Evolutionary conservation across 1,284 basidiomycete genomes (phyloP).

Genomic region (Marasmius tenuissimus): DNA sequence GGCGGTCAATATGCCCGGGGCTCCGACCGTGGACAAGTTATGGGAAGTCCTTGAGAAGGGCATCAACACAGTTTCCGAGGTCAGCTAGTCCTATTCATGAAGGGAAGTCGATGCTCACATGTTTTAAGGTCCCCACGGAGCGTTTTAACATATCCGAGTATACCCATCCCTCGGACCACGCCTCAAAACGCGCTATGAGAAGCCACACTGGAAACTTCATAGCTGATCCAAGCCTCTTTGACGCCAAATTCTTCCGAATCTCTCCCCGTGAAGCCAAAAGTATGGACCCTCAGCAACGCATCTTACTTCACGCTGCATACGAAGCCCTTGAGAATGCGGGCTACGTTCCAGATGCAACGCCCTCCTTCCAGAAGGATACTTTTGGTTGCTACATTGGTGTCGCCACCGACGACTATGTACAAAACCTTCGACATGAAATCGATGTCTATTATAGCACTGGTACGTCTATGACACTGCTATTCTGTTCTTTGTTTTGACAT

Average conservation of each 20-base stretch:
- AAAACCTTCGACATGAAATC: conserved; percentile 60
- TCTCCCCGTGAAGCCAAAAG: conserved; percentile 69
- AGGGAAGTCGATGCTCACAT: not conserved
- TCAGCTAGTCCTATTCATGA: conserved; percentile 20
- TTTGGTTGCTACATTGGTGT: conserved; percentile 69
- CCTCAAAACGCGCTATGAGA: conserved; percentile 43
- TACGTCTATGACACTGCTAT: conserved; percentile 25
- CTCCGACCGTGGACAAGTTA: conserved; percentile 42
- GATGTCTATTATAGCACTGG: conserved; percentile 74
- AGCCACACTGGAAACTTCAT: conserved; percentile 66
- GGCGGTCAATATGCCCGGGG: conserved; percentile 65
- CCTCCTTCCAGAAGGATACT: conserved; percentile 47
- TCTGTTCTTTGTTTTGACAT: conserved; percentile 1
- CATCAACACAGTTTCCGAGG: conserved; percentile 58
- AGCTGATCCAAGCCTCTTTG: conserved; percentile 55
- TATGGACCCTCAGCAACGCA: conserved; percentile 76
- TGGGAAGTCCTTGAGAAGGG: conserved; percentile 63
- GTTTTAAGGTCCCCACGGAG: conserved; percentile 52
- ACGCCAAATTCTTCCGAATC: conserved; percentile 69
- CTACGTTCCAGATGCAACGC: conserved; percentile 59
- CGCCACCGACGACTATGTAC: conserved; percentile 67
- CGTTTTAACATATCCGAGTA: conserved; percentile 55
- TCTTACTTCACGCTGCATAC: conserved; percentile 64
- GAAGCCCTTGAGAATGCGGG: conserved; percentile 70
- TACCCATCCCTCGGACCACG: conserved; percentile 17